Conservation (phyloP, 257 asterid species). For the Fraxinus quadrangulata region DNA sequence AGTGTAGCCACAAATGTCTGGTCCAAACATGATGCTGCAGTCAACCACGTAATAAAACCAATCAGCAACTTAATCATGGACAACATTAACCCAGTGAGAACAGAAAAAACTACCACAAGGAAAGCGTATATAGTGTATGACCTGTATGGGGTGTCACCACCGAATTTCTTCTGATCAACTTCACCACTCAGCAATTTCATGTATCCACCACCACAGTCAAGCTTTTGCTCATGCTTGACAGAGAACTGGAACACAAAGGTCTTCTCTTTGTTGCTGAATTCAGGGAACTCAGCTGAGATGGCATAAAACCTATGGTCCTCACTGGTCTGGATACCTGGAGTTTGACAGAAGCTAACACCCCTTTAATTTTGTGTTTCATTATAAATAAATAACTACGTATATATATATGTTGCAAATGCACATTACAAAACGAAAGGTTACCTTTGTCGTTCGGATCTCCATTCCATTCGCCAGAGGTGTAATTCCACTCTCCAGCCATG, state of each 20-base stretch:
- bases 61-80: conserved; percentile 25
- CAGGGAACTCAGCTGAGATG: conserved; percentile 89
- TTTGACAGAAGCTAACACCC: neutral
- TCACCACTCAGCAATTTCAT: conserved; percentile 8
- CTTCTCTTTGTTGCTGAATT: conserved; percentile 2
- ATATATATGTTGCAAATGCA: neutral
- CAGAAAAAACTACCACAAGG: neutral
- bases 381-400: neutral
- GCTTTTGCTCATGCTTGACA: conserved; percentile 1
- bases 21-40: conserved; percentile 98
- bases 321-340: conserved; percentile 87
- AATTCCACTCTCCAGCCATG: neutral
- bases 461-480: conserved; percentile 57
- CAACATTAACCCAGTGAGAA: neutral
- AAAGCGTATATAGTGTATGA: neutral
- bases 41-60: conserved; percentile 12
- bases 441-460: conserved; percentile 86
- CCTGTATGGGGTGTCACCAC: conserved; percentile 11
- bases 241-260: conserved; percentile 5
- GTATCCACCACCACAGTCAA: neutral
- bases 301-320: conserved; percentile 92
- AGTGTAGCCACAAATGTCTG: conserved; percentile 87
- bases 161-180: conserved; percentile 1
- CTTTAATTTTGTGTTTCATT: neutral
- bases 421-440: conserved; percentile 12